phyloP scores from a whole-genome alignment of 768 basidiomycete genomes.

The Termitomyces sp. region DNA sequence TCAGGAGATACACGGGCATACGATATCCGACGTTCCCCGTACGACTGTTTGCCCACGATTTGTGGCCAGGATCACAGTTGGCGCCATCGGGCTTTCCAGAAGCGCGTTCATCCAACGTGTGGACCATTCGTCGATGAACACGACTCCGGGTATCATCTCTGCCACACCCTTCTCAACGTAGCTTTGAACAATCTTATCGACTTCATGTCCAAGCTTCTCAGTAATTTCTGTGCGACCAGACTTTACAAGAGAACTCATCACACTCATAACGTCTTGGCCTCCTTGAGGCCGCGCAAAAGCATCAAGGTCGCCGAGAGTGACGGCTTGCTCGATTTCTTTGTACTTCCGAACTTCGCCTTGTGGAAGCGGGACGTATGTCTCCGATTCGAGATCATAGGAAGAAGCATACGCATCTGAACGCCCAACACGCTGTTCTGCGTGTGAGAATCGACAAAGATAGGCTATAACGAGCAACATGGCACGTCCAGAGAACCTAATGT shows the following conservation, averaged over 20 bases:
- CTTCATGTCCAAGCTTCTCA: slow-evolving; percentile 90
- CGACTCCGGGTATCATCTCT: slow-evolving; percentile 93
- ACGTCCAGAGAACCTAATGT: slow-evolving; percentile 90
- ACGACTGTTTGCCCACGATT: slow-evolving; percentile 89
- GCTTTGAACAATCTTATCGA: slow-evolving; percentile 94
- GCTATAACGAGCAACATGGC: slow-evolving; percentile 71
- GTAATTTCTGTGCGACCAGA: slow-evolving; percentile 95
- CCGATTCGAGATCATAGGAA: slow-evolving; percentile 95
- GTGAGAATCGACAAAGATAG: neutral
- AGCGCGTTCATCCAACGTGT: slow-evolving; percentile 97
- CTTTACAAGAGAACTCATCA: slow-evolving; percentile 84
- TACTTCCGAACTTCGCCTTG: slow-evolving; percentile 18
- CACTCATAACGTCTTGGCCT: slow-evolving; percentile 99
- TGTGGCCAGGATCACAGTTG: slow-evolving; percentile 93
- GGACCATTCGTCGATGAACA: slow-evolving; percentile 96
- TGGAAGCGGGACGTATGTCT: slow-evolving; percentile 95
- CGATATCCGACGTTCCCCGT: slow-evolving; percentile 86
- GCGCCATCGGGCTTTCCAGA: slow-evolving; percentile 93
- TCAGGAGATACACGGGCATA: slow-evolving; percentile 74
- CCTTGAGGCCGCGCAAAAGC: slow-evolving; percentile 87
- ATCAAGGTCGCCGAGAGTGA: slow-evolving; percentile 73
- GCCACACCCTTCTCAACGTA: slow-evolving; percentile 99
- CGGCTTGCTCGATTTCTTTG: slow-evolving; percentile 19
- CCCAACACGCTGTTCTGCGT: slow-evolving; percentile 69
- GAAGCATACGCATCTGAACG: slow-evolving; percentile 96